phyloP scores from a whole-genome alignment of 192 early-diverging fungal species.

The Backusella liffmaniae region DNA sequence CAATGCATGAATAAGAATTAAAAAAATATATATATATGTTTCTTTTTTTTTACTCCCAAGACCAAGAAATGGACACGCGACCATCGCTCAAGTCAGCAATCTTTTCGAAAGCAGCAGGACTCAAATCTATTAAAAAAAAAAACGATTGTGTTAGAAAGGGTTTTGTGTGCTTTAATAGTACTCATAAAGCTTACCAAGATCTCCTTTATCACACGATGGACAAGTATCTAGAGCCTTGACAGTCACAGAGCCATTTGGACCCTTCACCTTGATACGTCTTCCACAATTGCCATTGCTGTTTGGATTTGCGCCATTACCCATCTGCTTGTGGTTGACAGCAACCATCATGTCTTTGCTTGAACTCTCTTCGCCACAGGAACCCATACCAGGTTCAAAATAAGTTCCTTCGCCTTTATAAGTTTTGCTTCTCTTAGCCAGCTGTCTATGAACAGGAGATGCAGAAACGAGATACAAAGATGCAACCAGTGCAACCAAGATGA shows the following conservation, averaged over 20 bases:
- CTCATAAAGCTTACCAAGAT: constrained; percentile 4
- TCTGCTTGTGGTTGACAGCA: constrained; percentile 19
- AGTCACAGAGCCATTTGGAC: constrained; percentile 32
- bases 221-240: constrained; percentile 24
- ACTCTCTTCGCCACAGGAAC: constrained; percentile 26
- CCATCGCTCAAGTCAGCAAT: constrained; percentile 30
- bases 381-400: constrained; percentile 21
- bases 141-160: not conserved
- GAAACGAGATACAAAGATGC: not conserved
- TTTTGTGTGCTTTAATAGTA: not conserved
- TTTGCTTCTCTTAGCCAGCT: not conserved
- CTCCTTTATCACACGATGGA: constrained; percentile 3
- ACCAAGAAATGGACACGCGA: constrained; percentile 38
- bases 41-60: constrained; percentile 24
- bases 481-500: not conserved
- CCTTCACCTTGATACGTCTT: constrained; percentile 30
- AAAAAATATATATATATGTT: no score
- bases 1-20: not conserved
- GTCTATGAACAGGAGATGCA: not conserved
- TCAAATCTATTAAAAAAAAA: constrained; percentile 21
- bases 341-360: constrained; percentile 17
- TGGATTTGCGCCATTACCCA: constrained; percentile 28
- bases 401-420: constrained; percentile 25
- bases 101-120: constrained; percentile 43
- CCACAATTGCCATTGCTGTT: constrained; percentile 29